A percentile compares a stretch with the other conserved stretches of the same genome.
These are phyloP conservation scores for Paspalum notatum DNA, from an alignment of 176 grass and related monocot species.

Conservation along the genomic window DNA sequence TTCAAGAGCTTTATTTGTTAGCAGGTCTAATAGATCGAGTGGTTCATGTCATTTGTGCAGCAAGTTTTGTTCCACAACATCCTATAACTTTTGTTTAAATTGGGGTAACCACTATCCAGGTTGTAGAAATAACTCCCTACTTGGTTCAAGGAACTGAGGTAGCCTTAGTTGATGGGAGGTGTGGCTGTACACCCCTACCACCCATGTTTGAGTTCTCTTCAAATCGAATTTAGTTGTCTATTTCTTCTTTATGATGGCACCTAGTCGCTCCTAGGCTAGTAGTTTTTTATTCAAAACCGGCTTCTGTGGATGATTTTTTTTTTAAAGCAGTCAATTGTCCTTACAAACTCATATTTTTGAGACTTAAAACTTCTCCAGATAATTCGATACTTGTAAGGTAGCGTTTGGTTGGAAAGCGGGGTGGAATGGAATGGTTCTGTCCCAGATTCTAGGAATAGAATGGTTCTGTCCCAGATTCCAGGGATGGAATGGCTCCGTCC, in stretches of 20 bases:
- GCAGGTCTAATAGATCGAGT: not conserved
- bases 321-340: not conserved
- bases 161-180: not conserved
- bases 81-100: not conserved
- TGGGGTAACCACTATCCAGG: not conserved
- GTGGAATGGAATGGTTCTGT: too few species aligned
- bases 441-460: too few species aligned
- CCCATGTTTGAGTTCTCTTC: not conserved
- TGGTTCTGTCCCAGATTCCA: too few species aligned
- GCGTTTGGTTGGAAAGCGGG: too few species aligned
- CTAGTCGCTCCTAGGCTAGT: not conserved
- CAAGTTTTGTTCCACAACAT: not conserved
- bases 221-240: not conserved
- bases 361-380: constrained; percentile 11
- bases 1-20: not conserved
- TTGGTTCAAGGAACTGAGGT: not conserved
- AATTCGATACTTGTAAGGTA: not conserved
- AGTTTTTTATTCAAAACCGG: not conserved
- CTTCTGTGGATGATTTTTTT: constrained; percentile 2
- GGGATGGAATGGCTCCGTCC: too few species aligned
- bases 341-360: constrained; percentile 20
- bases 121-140: not conserved
- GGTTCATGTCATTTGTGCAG: not conserved
- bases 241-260: not conserved
- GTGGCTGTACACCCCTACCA: not conserved